phyloP scores from a whole-genome alignment of 176 grass and related monocot genomes.

The Raddia distichophylla region DNA sequence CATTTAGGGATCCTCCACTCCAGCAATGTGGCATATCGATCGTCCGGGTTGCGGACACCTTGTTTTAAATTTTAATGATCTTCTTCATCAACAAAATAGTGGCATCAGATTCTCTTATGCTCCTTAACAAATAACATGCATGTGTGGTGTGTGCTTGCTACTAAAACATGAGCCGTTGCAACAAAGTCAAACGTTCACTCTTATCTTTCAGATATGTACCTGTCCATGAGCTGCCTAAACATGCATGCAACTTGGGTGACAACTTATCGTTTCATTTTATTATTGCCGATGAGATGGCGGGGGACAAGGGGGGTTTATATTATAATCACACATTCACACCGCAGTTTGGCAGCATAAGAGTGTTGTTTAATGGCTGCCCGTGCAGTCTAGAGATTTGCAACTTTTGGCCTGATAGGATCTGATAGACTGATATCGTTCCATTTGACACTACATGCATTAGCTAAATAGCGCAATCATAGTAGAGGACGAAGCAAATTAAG shows the following conservation, averaged over 20 bases:
- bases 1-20: too few relatives aligned
- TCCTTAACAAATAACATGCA: conserved; percentile 1
- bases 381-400: conserved; percentile 37
- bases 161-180: conserved; percentile 9
- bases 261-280: conserved; percentile 31
- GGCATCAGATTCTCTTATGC: background rate
- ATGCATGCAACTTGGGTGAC: conserved; percentile 26
- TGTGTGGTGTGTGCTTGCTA: conserved; percentile 18
- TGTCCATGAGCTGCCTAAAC: conserved; percentile 38
- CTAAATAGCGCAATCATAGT: background rate
- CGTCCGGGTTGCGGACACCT: too few relatives aligned
- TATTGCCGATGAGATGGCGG: conserved; percentile 6
- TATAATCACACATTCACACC: background rate
- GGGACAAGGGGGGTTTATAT: background rate
- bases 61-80: too few relatives aligned
- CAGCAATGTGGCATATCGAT: too few relatives aligned
- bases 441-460: background rate
- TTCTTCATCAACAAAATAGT: conserved; percentile 2
- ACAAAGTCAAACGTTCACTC: conserved; percentile 16
- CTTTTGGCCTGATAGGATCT: background rate
- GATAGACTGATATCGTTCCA: background rate
- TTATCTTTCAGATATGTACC: conserved; percentile 15
- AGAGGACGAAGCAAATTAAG: background rate
- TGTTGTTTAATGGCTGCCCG: conserved; percentile 25
- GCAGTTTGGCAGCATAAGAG: background rate